Base-by-base conservation (phyloP, 345 rosid genomes). In the Linum tenue region DNA sequence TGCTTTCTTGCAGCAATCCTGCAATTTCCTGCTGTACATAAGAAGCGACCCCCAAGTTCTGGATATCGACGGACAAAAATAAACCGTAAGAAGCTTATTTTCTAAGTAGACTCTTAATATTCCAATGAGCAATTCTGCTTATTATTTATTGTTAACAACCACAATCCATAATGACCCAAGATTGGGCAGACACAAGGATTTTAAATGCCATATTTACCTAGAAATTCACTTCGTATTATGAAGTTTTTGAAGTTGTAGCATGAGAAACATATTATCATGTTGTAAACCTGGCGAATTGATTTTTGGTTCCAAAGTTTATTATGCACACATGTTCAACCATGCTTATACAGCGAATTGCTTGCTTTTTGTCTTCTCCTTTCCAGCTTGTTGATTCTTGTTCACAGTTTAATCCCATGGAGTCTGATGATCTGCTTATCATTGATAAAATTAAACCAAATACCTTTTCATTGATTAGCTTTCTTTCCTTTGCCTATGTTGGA, bases 11-110 rank as follows among this genome's bases (percentile, higher is more conserved):
- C 83, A 94, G 99, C 99, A 64, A 90, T 94, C 79, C 83, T 94
- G 80, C 96, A 88, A 69, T 77, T 82, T 77, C 99, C 99, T 17
- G 92, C 87, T 39, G 70, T 68, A 64, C 87, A 88, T 72, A 88
- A 83, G 85, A 86, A 85, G 75, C 76, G 79, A 61, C 92, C 96
- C 70, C 74, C 84, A 70, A 84, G 75, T 78, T 81, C 92, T 70
- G 95, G 96, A 82, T 94, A 88, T 80, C 82, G 73, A 35, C 97
- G 99, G 10, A 88, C 82, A 76, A 81, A 77, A 71, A 77, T 90
- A 60, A 85, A 76, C 64, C 92, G 99, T 94, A 82, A 85, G 95
- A 72, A 22, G 61, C 70, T 68, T 7, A 10, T 62, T 67, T 48
- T 15, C 37, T 39, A 7, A 57, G 2, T 64, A 42, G 48, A 41